Conservation (phyloP, 83 land plant species). For the Isoetes engelmannii region DNA sequence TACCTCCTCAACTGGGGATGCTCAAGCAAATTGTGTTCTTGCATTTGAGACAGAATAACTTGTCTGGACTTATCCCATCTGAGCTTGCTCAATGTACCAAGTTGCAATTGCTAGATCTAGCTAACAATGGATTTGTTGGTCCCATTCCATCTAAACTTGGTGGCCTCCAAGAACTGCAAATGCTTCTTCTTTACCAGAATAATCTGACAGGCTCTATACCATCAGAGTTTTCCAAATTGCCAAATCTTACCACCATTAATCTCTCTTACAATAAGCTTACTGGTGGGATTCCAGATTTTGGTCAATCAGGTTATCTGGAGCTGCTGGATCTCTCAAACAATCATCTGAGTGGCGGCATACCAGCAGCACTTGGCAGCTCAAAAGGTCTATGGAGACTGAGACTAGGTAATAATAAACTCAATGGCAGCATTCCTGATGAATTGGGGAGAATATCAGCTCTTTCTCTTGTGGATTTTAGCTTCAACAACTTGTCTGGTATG, state of each 20-base stretch:
- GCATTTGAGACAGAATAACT: conserved; percentile 49
- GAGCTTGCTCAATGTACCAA: conserved; percentile 43
- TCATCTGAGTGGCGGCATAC: conserved; percentile 43
- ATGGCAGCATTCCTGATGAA: conserved; percentile 49
- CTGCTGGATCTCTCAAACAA: conserved; percentile 66
- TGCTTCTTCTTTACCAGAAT: conserved; percentile 61
- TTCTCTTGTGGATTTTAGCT: conserved; percentile 46
- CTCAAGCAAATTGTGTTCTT: conserved; percentile 42
- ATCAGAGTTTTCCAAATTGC: conserved; percentile 25
- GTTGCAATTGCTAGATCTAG: conserved; percentile 43
- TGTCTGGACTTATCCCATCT: conserved; percentile 49
- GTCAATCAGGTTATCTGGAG: conserved; percentile 33
- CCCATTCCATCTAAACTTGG: conserved; percentile 42
- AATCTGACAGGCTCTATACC: conserved; percentile 56
- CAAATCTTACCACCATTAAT: conserved; percentile 52
- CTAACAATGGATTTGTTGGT: conserved; percentile 50
- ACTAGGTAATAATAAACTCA: conserved; percentile 44
- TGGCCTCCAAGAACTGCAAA: conserved; percentile 27
- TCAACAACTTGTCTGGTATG: conserved; percentile 45
- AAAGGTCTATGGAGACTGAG: conserved; percentile 41
- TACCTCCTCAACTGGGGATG: conserved; percentile 47
- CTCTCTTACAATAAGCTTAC: conserved; percentile 53
- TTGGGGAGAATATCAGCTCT: conserved; percentile 42
- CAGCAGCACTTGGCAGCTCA: conserved; percentile 52
- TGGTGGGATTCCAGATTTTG: conserved; percentile 51